A percentile compares a stretch with the other conserved stretches of the same genome.
Evolutionary conservation across 1,139 yeast genomes (phyloP).

Genomic region (Blastobotrys illinoisensis): DNA sequence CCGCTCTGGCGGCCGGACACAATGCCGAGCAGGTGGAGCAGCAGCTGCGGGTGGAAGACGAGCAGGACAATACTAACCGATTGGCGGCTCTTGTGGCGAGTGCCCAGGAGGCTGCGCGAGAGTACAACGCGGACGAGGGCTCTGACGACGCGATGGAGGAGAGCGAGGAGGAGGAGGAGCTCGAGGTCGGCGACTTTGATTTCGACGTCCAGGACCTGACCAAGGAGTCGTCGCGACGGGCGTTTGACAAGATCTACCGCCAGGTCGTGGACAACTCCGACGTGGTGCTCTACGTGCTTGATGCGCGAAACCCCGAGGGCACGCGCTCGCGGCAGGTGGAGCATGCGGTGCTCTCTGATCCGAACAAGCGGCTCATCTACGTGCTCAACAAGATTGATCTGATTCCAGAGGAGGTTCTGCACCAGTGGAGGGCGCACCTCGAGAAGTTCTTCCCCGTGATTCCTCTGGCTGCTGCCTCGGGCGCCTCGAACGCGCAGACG

Average conservation of each 20-base stretch:
- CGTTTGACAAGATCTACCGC: constrained; percentile 60
- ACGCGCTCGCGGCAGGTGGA: constrained; percentile 91
- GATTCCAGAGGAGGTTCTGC: constrained; percentile 76
- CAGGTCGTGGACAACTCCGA: constrained; percentile 88
- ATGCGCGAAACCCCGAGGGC: constrained; percentile 95
- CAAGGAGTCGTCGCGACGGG: constrained; percentile 78
- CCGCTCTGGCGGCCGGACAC: constrained; percentile 40
- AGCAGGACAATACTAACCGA: constrained; percentile 44
- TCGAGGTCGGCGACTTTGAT: constrained; percentile 38
- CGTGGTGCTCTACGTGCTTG: constrained; percentile 85
- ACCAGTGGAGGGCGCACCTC: constrained; percentile 78
- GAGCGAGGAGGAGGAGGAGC: constrained; percentile 38
- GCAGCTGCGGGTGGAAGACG: constrained; percentile 40
- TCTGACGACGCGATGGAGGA: constrained; percentile 32
- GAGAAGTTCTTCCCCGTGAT: constrained; percentile 85
- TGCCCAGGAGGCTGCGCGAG: constrained; percentile 76
- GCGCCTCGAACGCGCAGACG: constrained; percentile 58
- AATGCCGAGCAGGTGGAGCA: constrained; percentile 38
- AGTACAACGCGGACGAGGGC: constrained; percentile 40
- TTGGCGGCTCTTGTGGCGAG: constrained; percentile 83
- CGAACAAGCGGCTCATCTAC: constrained; percentile 78
- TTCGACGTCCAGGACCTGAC: constrained; percentile 31
- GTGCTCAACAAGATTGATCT: constrained; percentile 89
- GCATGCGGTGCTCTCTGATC: constrained; percentile 75
- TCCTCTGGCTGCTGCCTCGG: constrained; percentile 56